phyloP scores from a whole-genome alignment of 306 rosid species.

The Rosa chinensis region DNA sequence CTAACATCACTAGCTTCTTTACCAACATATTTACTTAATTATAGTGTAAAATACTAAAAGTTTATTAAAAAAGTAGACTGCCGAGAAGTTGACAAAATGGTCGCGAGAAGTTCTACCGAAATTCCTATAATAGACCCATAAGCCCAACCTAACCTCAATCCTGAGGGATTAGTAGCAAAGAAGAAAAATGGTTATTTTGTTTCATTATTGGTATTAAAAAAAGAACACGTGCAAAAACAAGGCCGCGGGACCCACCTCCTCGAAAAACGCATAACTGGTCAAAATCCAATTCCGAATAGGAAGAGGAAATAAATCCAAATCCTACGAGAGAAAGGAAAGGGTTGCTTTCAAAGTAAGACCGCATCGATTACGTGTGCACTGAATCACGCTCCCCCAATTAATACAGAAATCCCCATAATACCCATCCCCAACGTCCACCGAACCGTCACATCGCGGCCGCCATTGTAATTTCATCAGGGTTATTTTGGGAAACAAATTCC shows the following conservation, averaged over 20 bases:
- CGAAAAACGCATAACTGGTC: neutral
- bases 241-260: neutral
- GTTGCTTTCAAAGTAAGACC: neutral
- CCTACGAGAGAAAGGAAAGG: neutral
- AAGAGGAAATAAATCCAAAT: neutral
- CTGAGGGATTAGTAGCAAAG: too few species aligned
- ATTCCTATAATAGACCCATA: too few species aligned
- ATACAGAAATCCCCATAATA: neutral
- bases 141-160: too few species aligned
- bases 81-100: too few species aligned
- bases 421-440: neutral
- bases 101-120: too few species aligned
- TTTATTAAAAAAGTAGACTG: too few species aligned
- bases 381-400: neutral
- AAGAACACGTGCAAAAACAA: too few species aligned
- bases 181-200: too few species aligned
- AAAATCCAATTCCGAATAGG: neutral
- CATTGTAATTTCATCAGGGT: neutral
- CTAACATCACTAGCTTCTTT: too few species aligned
- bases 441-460: neutral
- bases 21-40: too few species aligned
- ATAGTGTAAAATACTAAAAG: too few species aligned
- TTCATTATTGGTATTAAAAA: too few species aligned
- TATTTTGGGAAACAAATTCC: neutral
- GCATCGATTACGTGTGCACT: neutral